Evolutionary conservation across 2,329 filamentous ascomycete genomes (phyloP).

Genomic region (Pestalotiopsis sp.): DNA sequence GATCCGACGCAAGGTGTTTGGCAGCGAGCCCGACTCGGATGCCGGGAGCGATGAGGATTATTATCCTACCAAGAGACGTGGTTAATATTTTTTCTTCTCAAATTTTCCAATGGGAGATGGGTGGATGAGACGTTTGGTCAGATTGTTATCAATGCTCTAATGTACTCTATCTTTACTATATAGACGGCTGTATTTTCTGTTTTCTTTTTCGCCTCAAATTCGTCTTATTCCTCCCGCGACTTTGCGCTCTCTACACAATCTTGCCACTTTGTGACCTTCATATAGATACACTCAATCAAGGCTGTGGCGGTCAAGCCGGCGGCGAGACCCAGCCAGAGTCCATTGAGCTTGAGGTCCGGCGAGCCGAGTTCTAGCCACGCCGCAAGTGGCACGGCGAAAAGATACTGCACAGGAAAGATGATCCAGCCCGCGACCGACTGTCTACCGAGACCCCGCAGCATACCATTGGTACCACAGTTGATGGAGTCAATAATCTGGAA

Average conservation of each 20-base stretch:
- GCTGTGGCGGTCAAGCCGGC: slow-evolving; percentile 35
- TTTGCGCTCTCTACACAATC: slow-evolving; percentile 34
- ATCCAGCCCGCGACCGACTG: slow-evolving; percentile 39
- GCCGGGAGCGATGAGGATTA: neutral
- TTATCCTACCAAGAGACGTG: neutral
- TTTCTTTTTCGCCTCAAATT: neutral
- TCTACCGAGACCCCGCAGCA: slow-evolving; percentile 41
- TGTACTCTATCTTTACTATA: neutral
- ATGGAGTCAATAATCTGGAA: slow-evolving; percentile 39
- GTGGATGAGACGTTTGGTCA: neutral
- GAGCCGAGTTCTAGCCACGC: slow-evolving; percentile 40
- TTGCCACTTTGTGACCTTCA: slow-evolving; percentile 34
- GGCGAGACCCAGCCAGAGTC: slow-evolving; percentile 38
- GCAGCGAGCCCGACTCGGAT: neutral
- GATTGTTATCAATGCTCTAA: neutral
- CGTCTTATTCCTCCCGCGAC: neutral
- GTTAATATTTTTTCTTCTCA: neutral
- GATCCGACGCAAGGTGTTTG: neutral
- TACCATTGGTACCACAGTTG: slow-evolving; percentile 38
- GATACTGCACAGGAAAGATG: slow-evolving; percentile 38
- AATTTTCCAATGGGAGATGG: neutral
- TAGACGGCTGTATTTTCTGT: neutral
- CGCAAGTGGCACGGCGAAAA: slow-evolving; percentile 39
- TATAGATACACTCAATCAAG: slow-evolving; percentile 33
- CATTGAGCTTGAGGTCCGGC: slow-evolving; percentile 31